Base-by-base conservation (phyloP, 1,284 basidiomycete genomes). In the Ceratobasidium sp. region DNA sequence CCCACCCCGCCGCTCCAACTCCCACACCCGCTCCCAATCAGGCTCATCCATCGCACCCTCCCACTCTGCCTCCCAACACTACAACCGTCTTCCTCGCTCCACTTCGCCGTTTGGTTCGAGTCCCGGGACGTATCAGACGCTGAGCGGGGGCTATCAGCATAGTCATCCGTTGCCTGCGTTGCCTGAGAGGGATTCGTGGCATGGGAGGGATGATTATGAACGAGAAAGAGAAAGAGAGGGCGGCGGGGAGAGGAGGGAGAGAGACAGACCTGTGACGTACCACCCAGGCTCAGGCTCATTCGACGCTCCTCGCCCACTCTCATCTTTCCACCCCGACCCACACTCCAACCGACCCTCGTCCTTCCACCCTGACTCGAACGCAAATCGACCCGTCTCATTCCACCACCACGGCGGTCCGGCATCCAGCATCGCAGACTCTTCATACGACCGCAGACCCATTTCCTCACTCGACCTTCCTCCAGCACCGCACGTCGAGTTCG, bases 51-150 rank as follows among this genome's bases (percentile, higher is more conserved):
- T 90, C 75, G 85, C 87, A 0, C 89, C 90, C 44, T 90, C 90
- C 73, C 91, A 92, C 78, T 92, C 90, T 0, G 89, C 88, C 1
- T 90, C 90, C 24, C 88, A 90, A 81, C 47, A 59, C 29, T 45
- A 47, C 27, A 51, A 56, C 27, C 45, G 45, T 50, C 29, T 45
- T 2, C 44, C 57, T 11, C 53, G 44, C 1, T 22, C 57, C 0
- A 29, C 57, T 19, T 59, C 56, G 44, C 47, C 57, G 9, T 57
- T 67, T 62, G 29, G 44, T 4, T 22, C 24, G n/a, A n/a, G 36
- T 5, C 62, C 33, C 24, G 67, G 56, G 19, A 72, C 67, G 60
- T 53, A 62, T 41, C 71, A 73, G 31, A 50, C 60, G 11, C 29
- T 60, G 7, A 31, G 19, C 24, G 65, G 63, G 60, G 64, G 48